Conservation (phyloP, 441 rosid genomes). For the Viola pubescens region DNA sequence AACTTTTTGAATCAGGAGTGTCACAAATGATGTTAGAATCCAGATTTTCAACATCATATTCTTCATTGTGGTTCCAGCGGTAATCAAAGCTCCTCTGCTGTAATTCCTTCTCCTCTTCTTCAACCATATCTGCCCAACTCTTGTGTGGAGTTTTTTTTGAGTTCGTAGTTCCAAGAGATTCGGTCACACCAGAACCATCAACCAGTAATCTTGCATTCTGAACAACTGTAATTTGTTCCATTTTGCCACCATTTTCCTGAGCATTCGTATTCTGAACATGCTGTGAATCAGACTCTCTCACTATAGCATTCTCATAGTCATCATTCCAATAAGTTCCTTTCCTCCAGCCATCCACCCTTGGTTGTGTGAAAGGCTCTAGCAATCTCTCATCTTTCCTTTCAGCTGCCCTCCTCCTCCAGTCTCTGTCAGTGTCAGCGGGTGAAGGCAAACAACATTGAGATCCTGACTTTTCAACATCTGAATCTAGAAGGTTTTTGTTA, state of each 20-base stretch:
- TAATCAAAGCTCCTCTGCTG: conserved; percentile 8
- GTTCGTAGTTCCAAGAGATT: not conserved
- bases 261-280: conserved; percentile 5
- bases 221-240: conserved; percentile 1
- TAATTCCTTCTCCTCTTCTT: conserved; percentile 63
- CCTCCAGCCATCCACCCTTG: not conserved
- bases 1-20: conserved; percentile 17
- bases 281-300: not conserved
- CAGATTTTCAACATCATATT: conserved; percentile 34
- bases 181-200: not conserved
- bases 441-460: conserved; percentile 8
- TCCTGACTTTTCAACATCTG: conserved; percentile 10
- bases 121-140: conserved; percentile 84
- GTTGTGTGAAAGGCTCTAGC: conserved; percentile 1
- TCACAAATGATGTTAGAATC: conserved; percentile 30
- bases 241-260: conserved; percentile 4
- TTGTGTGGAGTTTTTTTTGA: conserved; percentile 19
- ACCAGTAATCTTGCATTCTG: not conserved
- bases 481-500: conserved; percentile 15
- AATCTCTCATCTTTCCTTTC: conserved; percentile 7
- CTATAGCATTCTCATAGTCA: not conserved
- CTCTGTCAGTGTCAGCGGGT: conserved; percentile 7
- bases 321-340: not conserved
- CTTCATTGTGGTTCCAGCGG: conserved; percentile 19
- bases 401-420: conserved; percentile 11